These are phyloP conservation scores for Yamagishiella unicocca DNA, from an alignment of 139 green algal genomes.

Conservation along the genomic window DNA sequence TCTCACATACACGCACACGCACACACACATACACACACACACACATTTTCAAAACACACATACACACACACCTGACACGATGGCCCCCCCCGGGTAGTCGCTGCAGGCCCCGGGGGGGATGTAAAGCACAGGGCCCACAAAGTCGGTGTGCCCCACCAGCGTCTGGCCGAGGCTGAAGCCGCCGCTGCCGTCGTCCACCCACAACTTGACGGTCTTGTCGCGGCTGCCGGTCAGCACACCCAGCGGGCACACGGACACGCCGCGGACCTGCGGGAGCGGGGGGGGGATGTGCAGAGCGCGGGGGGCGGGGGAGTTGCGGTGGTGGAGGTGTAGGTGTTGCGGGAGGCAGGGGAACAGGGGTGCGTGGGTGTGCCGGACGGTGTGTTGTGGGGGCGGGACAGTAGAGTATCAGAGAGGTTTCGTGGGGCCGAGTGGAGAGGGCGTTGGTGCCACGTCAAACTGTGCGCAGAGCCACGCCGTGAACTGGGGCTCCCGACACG, in stretches of 20 bases:
- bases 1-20: background rate
- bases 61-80: conserved; percentile 77
- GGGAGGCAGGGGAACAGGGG: too few species aligned
- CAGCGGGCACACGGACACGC: conserved; percentile 56
- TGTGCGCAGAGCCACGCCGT: too few species aligned
- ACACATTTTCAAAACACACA: background rate
- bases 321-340: too few species aligned
- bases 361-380: too few species aligned
- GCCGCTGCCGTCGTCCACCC: conserved; percentile 55
- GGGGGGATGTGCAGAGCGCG: too few species aligned
- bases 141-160: conserved; percentile 88
- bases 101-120: conserved; percentile 48
- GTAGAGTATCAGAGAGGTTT: too few species aligned
- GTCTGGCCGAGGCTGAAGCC: conserved; percentile 41
- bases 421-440: too few species aligned
- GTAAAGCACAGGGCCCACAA: conserved; percentile 82
- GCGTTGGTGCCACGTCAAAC: too few species aligned
- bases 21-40: background rate
- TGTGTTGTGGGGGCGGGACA: too few species aligned
- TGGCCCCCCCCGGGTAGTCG: conserved; percentile 56
- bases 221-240: conserved; percentile 78
- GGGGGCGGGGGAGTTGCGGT: background rate
- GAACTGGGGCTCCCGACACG: too few species aligned
- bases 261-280: conserved; percentile 67
- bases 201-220: conserved; percentile 84